A percentile compares a stretch with the other conserved stretches of the same genome.
Evolutionary conservation across 2,329 filamentous ascomycete species (phyloP).

Genomic region (Diaporthe capsici): DNA sequence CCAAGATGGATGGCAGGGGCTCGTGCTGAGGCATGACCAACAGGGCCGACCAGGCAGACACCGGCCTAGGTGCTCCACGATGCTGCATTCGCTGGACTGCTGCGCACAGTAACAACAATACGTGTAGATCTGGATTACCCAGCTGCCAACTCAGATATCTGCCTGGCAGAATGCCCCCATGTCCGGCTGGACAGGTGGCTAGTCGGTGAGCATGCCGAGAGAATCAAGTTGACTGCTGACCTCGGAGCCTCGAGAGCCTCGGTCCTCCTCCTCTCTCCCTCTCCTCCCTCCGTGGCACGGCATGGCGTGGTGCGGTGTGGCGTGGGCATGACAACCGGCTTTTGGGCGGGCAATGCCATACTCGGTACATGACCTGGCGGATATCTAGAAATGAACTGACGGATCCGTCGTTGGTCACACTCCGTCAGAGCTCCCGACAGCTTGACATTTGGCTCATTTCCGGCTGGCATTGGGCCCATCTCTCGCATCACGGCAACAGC

Average conservation of each 20-base stretch:
- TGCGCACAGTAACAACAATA: slow-evolving; percentile 2
- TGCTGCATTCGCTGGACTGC: slow-evolving; percentile 16
- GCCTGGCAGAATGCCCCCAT: slow-evolving; percentile 7
- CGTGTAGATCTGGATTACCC: not conserved
- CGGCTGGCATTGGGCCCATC: slow-evolving; percentile 15
- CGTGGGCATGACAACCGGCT: slow-evolving; percentile 18
- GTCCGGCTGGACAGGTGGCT: not conserved
- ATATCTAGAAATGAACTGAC: slow-evolving; percentile 19
- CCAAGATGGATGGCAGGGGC: slow-evolving; percentile 18
- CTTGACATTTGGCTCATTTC: slow-evolving; percentile 23
- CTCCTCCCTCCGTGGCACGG: not conserved
- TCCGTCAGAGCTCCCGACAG: slow-evolving; percentile 9
- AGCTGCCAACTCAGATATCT: not conserved
- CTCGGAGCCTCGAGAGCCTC: slow-evolving; percentile 10
- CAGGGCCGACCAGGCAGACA: slow-evolving; percentile 23
- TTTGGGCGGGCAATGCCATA: slow-evolving; percentile 7
- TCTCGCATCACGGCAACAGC: slow-evolving; percentile 21
- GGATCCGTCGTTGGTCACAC: slow-evolving; percentile 1
- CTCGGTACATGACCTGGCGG: not conserved
- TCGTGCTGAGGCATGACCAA: slow-evolving; percentile 2
- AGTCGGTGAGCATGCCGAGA: slow-evolving; percentile 5
- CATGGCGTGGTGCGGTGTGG: slow-evolving; percentile 24
- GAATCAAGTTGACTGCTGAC: not conserved
- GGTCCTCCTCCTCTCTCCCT: not conserved
- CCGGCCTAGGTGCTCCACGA: slow-evolving; percentile 19